Percentiles rank a stretch among this genome's conserved stretches.
phyloP scores from a whole-genome alignment of 2,329 filamentous ascomycete species.

The Diaporthe humulicola region DNA sequence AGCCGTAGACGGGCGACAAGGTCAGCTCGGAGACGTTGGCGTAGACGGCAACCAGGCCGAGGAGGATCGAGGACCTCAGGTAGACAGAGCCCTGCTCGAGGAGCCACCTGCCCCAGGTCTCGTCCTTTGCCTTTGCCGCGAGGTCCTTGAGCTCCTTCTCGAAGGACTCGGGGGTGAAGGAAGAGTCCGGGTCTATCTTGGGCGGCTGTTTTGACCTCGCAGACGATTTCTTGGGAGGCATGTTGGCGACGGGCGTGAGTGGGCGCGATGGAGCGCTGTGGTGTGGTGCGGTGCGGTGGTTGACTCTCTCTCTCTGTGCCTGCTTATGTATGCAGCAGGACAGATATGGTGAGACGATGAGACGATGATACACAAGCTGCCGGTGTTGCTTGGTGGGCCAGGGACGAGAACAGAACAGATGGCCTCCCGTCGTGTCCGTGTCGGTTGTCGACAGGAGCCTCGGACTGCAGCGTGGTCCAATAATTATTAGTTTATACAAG shows the following conservation, averaged over 20 bases:
- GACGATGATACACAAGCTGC: too few species aligned
- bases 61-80: constrained; percentile 57
- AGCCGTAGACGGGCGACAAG: constrained; percentile 89
- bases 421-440: background rate
- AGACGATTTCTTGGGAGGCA: constrained; percentile 44
- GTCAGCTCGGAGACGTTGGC: constrained; percentile 81
- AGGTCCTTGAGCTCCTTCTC: constrained; percentile 67
- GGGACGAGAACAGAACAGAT: constrained; percentile 1
- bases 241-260: constrained; percentile 43
- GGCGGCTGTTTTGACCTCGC: constrained; percentile 42
- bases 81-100: constrained; percentile 57
- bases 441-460: background rate
- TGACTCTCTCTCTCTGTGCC: too few species aligned
- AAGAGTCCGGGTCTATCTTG: constrained; percentile 48
- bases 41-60: constrained; percentile 71
- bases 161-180: constrained; percentile 65
- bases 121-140: constrained; percentile 57
- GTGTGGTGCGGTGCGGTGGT: too few species aligned
- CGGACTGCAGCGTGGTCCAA: background rate
- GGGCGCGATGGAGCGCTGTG: background rate
- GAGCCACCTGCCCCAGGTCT: constrained; percentile 51
- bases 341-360: background rate
- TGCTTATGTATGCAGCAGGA: constrained; percentile 4
- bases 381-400: background rate
- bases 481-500: background rate